These are phyloP conservation scores for Sicyos edulis DNA, from an alignment of 306 rosid species.

Conservation along the genomic window DNA sequence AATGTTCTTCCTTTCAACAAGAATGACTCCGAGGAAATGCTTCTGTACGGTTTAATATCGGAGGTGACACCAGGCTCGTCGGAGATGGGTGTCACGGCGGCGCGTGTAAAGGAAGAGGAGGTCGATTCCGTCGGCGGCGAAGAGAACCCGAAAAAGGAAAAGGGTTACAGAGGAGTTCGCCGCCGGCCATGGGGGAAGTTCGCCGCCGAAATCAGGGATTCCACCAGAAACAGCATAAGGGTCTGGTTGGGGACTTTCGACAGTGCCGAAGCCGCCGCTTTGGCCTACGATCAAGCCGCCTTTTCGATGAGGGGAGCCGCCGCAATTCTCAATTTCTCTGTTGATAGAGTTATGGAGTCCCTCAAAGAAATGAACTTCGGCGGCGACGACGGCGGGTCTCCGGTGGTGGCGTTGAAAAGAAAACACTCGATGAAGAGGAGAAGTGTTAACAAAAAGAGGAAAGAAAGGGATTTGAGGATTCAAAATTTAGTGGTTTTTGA, in stretches of 20 bases:
- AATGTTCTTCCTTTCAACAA: conserved; percentile 70
- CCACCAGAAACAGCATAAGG: conserved; percentile 68
- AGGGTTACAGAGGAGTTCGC: conserved; percentile 67
- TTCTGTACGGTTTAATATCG: conserved; percentile 61
- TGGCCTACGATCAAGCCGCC: conserved; percentile 97
- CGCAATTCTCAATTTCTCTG: conserved; percentile 74
- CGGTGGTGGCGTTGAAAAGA: conserved; percentile 79
- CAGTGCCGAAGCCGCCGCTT: conserved; percentile 83
- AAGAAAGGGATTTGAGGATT: conserved; percentile 37
- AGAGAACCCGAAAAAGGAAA: conserved; percentile 37
- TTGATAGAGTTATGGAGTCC: conserved; percentile 67
- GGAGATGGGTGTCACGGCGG: not conserved
- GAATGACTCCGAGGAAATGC: conserved; percentile 88
- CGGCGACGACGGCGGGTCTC: conserved; percentile 49
- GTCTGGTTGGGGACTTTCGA: conserved; percentile 97
- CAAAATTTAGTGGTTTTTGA: conserved; percentile 73
- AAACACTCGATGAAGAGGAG: conserved; percentile 79
- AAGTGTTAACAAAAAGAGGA: conserved; percentile 39
- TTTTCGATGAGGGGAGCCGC: conserved; percentile 76
- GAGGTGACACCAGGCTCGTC: not conserved
- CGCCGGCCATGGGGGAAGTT: too few species aligned
- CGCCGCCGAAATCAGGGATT: conserved; percentile 92
- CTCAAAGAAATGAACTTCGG: conserved; percentile 48
- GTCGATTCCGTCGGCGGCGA: conserved; percentile 26
- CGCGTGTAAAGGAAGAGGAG: conserved; percentile 62